phyloP scores from a whole-genome alignment of 2,329 filamentous ascomycete genomes.

The Fusarium sp. region DNA sequence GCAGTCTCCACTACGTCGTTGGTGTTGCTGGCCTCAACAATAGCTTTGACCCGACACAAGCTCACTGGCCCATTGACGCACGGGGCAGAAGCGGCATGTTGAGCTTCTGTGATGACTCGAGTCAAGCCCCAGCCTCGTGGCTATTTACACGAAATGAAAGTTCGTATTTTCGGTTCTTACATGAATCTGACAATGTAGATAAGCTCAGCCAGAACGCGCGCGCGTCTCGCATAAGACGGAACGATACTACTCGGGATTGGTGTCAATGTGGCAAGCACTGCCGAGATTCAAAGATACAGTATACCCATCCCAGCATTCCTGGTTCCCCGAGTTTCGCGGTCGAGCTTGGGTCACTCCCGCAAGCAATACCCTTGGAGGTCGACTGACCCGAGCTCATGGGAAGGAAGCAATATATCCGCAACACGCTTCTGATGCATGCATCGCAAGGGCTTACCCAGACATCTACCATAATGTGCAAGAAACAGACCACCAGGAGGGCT shows the following conservation, averaged over 20 bases:
- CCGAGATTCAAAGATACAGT: not conserved
- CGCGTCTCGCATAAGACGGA: not conserved
- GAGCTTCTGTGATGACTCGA: conserved; percentile 18
- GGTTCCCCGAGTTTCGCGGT: conserved; percentile 4
- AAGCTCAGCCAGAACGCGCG: conserved; percentile 2
- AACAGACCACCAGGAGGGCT: conserved; percentile 27
- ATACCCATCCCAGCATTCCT: not conserved
- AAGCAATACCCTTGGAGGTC: conserved; percentile 21
- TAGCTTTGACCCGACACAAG: conserved; percentile 2
- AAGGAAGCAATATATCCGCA: conserved; percentile 35
- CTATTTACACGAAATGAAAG: conserved; percentile 25
- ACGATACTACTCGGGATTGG: not conserved
- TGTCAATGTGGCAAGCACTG: not conserved
- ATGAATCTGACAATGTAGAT: conserved; percentile 5
- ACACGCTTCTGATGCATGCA: conserved; percentile 23
- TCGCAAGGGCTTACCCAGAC: conserved; percentile 6
- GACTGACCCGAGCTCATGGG: conserved; percentile 40
- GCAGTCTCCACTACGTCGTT: conserved; percentile 2
- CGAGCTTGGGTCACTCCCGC: not conserved
- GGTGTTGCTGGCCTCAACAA: conserved; percentile 11
- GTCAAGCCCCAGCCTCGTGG: conserved; percentile 9
- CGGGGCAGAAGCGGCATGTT: conserved; percentile 7
- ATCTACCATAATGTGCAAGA: conserved; percentile 6
- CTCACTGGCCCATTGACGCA: conserved; percentile 4
- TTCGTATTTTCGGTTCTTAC: conserved; percentile 11